Conservation (phyloP, 805 yeast species). For the Barnettozyma sp. region DNA sequence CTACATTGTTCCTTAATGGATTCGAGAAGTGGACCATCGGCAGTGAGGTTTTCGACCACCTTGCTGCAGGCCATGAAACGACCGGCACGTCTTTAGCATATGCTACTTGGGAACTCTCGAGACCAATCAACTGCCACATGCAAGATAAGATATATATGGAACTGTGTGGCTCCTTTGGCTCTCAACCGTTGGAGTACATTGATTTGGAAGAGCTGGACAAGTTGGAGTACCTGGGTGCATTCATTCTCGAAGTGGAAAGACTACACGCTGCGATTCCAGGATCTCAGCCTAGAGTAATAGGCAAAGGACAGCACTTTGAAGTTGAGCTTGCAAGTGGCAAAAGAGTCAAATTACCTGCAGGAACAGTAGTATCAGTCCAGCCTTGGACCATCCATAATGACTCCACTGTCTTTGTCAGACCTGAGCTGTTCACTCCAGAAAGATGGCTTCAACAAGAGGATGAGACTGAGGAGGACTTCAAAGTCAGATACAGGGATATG, state of each 20-base stretch:
- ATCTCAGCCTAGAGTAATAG: conserved; percentile 53
- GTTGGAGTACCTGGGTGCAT: conserved; percentile 52
- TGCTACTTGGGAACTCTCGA: conserved; percentile 50
- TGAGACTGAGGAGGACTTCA: conserved; percentile 32
- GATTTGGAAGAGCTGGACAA: conserved; percentile 39
- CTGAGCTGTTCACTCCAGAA: conserved; percentile 49
- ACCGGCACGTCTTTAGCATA: conserved; percentile 61
- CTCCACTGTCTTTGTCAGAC: conserved; percentile 36
- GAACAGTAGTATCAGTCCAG: conserved; percentile 53
- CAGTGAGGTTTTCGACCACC: conserved; percentile 53
- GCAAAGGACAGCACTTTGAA: conserved; percentile 22
- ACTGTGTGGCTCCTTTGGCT: conserved; percentile 31
- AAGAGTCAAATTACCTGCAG: conserved; percentile 37
- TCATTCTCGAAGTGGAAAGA: conserved; percentile 53
- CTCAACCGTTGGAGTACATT: conserved; percentile 16
- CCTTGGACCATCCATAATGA: conserved; percentile 61
- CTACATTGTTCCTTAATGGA: conserved; percentile 21
- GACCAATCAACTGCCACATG: conserved; percentile 37
- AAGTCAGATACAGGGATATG: conserved; percentile 37
- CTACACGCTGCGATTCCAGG: conserved; percentile 71
- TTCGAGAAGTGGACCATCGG: conserved; percentile 29
- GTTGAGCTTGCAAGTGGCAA: conserved; percentile 17
- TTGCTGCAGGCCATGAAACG: conserved; percentile 75
- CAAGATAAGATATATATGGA: conserved; percentile 47
- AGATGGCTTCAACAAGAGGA: conserved; percentile 46